These are phyloP conservation scores for Puccinia horiana DNA, from an alignment of 1,284 basidiomycete species.

Conservation along the genomic window DNA sequence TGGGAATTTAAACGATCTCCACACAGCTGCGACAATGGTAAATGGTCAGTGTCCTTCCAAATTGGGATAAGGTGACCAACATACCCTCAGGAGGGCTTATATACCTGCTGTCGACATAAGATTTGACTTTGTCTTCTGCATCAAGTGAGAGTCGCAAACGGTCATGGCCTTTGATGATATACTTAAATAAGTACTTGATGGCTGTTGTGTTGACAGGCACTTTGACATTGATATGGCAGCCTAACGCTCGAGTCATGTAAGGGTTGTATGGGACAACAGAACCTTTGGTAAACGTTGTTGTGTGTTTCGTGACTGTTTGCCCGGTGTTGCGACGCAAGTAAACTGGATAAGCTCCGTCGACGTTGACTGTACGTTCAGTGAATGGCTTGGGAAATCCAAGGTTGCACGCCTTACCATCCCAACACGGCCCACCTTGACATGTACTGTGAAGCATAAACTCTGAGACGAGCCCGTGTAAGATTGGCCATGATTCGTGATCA, in stretches of 20 bases:
- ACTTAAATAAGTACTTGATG: no score
- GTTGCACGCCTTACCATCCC: no score
- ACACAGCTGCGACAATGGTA: conserved; percentile 58
- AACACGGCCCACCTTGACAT: no score
- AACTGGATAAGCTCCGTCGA: no score
- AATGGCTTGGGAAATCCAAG: no score
- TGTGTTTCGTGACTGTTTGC: no score
- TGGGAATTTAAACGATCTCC: conserved; percentile 59
- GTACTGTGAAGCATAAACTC: conserved; percentile 10
- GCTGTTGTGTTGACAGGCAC: not conserved
- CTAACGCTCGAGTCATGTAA: not conserved
- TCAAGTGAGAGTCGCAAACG: not conserved
- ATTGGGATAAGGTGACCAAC: not conserved
- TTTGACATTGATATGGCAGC: conserved; percentile 25
- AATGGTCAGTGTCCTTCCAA: not conserved
- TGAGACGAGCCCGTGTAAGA: conserved; percentile 52
- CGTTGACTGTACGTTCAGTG: no score
- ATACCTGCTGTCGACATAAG: not conserved
- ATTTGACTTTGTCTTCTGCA: not conserved
- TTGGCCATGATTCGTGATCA: conserved; percentile 59
- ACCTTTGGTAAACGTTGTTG: no score
- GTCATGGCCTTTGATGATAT: conserved; percentile 22
- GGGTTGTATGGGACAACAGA: no score
- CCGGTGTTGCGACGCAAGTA: no score
- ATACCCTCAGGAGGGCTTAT: conserved; percentile 13